Conservation (phyloP, 805 yeast species). For the Candida wancherniae region DNA sequence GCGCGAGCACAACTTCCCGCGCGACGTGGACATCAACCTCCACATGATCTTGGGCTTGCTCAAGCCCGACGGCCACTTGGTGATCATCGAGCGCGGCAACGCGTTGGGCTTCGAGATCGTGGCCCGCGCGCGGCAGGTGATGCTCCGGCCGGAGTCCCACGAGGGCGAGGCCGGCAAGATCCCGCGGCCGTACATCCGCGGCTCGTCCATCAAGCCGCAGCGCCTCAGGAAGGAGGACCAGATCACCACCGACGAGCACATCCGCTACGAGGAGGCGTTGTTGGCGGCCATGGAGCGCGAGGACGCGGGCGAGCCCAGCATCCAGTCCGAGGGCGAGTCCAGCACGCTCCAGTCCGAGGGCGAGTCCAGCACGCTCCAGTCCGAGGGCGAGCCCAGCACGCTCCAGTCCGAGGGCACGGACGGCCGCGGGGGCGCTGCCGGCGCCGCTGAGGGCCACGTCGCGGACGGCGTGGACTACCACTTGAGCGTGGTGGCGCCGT, state of each 20-base stretch:
- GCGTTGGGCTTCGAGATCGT: conserved; percentile 84
- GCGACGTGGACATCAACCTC: conserved; percentile 65
- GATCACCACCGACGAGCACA: conserved; percentile 32
- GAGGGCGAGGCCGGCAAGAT: conserved; percentile 53
- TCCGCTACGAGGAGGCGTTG: conserved; percentile 28
- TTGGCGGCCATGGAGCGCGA: conserved; percentile 22
- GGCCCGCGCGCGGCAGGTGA: conserved; percentile 85
- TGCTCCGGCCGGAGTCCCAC: conserved; percentile 78
- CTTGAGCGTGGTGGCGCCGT: conserved; percentile 77
- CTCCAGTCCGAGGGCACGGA: conserved; percentile 16
- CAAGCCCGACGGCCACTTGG: conserved; percentile 74
- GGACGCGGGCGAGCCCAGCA: conserved; percentile 14
- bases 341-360: conserved; percentile 18
- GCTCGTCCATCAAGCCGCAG: conserved; percentile 42
- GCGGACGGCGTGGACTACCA: conserved; percentile 42
- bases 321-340: conserved; percentile 1
- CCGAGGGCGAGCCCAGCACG: conserved; percentile 15
- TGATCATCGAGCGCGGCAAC: conserved; percentile 82
- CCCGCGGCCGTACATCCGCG: conserved; percentile 64
- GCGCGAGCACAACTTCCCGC: conserved; percentile 57
- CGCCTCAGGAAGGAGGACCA: conserved; percentile 32
- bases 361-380: conserved; percentile 5
- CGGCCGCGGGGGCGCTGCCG: too few relatives aligned
- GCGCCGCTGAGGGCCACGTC: conserved; percentile 6
- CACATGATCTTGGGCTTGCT: conserved; percentile 56